Evolutionary conservation across 441 rosid genomes (phyloP).

Genomic region (Syzygium malaccense): DNA sequence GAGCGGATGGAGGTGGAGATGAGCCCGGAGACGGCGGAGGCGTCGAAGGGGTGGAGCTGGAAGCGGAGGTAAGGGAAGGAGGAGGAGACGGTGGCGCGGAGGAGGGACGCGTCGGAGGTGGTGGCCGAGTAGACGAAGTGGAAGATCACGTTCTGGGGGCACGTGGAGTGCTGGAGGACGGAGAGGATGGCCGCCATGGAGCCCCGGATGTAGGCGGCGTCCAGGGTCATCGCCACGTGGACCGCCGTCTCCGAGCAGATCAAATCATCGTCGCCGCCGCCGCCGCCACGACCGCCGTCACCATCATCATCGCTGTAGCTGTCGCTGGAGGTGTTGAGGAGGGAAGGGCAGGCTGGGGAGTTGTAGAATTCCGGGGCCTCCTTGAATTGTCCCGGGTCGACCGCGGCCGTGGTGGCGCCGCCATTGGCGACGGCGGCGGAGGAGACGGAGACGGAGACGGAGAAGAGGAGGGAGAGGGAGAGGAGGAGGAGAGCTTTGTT

Average conservation of each 20-base stretch:
- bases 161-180: conserved; percentile 9
- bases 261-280: not conserved
- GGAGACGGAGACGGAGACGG: not conserved
- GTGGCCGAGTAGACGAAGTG: conserved; percentile 4
- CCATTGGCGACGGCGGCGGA: not conserved
- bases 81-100: not conserved
- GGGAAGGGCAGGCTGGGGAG: conserved; percentile 3
- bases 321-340: not conserved
- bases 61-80: conserved; percentile 11
- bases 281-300: not conserved
- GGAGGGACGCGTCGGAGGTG: not conserved
- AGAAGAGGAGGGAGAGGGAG: not conserved
- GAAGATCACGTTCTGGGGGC: conserved; percentile 4
- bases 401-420: not conserved
- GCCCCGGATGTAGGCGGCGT: conserved; percentile 5
- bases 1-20: conserved; percentile 15
- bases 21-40: not conserved
- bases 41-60: conserved; percentile 4
- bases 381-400: not conserved
- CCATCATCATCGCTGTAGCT: not conserved
- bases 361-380: conserved; percentile 12
- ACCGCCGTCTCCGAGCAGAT: conserved; percentile 4
- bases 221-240: conserved; percentile 9
- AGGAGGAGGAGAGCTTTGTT: not conserved
- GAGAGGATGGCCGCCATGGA: conserved; percentile 10